These are phyloP conservation scores for Russula emetica DNA, from an alignment of 768 basidiomycete genomes.

Conservation along the genomic window DNA sequence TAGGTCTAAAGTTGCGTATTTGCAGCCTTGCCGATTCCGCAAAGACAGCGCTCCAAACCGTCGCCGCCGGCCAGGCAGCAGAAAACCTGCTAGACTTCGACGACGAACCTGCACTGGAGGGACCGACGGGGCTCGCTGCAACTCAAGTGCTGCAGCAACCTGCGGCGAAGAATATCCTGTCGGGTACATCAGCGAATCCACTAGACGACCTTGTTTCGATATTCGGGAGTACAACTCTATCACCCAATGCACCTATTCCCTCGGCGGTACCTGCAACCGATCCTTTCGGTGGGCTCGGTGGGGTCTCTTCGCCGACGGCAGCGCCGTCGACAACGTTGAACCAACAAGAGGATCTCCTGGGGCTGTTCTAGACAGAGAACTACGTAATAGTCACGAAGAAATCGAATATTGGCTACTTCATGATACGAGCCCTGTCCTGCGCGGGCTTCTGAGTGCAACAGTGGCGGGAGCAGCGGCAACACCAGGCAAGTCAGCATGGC, in stretches of 20 bases:
- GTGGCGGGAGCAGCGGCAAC: neutral
- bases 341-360: conserved; percentile 22
- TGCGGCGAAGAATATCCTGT: conserved; percentile 67
- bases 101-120: conserved; percentile 56
- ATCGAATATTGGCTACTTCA: conserved; percentile 1
- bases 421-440: neutral
- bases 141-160: conserved; percentile 68
- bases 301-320: conserved; percentile 21
- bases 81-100: conserved; percentile 96
- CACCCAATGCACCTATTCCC: conserved; percentile 22
- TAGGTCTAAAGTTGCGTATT: conserved; percentile 3
- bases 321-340: conserved; percentile 19
- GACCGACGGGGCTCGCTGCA: conserved; percentile 73
- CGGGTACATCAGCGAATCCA: conserved; percentile 82
- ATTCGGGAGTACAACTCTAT: conserved; percentile 56
- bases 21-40: conserved; percentile 57
- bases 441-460: neutral
- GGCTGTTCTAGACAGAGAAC: conserved; percentile 20
- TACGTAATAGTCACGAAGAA: conserved; percentile 21
- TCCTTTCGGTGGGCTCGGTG: conserved; percentile 20
- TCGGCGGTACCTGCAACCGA: conserved; percentile 27
- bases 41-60: conserved; percentile 85
- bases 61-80: conserved; percentile 85
- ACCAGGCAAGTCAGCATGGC: too few species aligned
- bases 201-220: conserved; percentile 92